These are phyloP conservation scores for Gremmenia infestans DNA, from an alignment of 2,329 filamentous ascomycete species.

Conservation along the genomic window DNA sequence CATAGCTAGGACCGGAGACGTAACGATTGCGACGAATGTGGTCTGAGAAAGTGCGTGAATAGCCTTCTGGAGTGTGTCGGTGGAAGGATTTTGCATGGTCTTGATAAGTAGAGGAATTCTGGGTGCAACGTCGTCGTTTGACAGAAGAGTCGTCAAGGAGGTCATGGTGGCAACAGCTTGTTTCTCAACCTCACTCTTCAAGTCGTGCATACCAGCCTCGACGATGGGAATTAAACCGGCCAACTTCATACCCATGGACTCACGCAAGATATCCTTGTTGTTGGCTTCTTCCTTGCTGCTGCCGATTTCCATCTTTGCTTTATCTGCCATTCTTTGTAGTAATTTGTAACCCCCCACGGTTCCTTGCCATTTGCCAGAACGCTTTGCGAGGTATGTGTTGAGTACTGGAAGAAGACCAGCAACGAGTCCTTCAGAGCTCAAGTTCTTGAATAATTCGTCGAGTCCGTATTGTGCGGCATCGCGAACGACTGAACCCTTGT, in stretches of 20 bases:
- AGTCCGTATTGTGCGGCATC: conserved; percentile 93
- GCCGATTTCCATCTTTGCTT: conserved; percentile 80
- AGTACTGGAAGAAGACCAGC: conserved; percentile 76
- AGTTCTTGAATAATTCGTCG: conserved; percentile 75
- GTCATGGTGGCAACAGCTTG: conserved; percentile 91
- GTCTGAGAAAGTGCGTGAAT: conserved; percentile 96
- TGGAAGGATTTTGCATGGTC: conserved; percentile 89
- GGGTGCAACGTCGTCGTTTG: conserved; percentile 94
- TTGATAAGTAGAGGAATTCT: conserved; percentile 89
- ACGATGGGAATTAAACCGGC: conserved; percentile 86
- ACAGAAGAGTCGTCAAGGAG: conserved; percentile 80
- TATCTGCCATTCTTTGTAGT: conserved; percentile 90
- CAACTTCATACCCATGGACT: conserved; percentile 83
- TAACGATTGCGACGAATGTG: conserved; percentile 96
- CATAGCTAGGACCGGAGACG: conserved; percentile 88
- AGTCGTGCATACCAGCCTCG: conserved; percentile 91
- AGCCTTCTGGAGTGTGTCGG: conserved; percentile 85
- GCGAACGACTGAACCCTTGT: conserved; percentile 83
- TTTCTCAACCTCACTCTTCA: conserved; percentile 85
- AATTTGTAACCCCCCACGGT: conserved; percentile 81
- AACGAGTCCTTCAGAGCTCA: conserved; percentile 79
- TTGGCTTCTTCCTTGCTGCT: conserved; percentile 74
- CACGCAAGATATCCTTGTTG: conserved; percentile 84
- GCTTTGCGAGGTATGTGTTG: conserved; percentile 69
- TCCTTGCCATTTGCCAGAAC: conserved; percentile 95